phyloP scores from a whole-genome alignment of 164 flowering plant species.

The Chloranthus sessilifolius region DNA sequence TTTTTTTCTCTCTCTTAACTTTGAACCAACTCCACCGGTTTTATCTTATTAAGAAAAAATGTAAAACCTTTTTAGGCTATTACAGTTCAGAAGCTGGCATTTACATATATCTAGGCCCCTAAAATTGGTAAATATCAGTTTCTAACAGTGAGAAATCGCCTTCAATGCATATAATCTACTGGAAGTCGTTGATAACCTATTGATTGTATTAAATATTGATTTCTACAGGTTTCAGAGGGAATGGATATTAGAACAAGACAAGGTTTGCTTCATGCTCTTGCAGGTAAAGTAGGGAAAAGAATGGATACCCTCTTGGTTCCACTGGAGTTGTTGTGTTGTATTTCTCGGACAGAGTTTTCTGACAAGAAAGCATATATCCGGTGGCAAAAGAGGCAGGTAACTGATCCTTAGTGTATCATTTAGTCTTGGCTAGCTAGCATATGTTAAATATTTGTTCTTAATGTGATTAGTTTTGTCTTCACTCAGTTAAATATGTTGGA shows the following conservation, averaged over 20 bases:
- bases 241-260: slow-evolving; percentile 91
- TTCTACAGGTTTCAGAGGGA: slow-evolving; percentile 76
- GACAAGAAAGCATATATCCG: slow-evolving; percentile 85
- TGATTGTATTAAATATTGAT: too few species aligned
- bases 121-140: too few species aligned
- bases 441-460: background rate
- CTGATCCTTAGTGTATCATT: background rate
- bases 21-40: too few species aligned
- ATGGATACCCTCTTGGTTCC: slow-evolving; percentile 95
- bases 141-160: too few species aligned
- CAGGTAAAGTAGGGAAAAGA: slow-evolving; percentile 91
- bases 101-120: too few species aligned
- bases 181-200: too few species aligned
- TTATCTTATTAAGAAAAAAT: too few species aligned
- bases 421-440: slow-evolving; percentile 8
- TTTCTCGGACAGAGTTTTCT: slow-evolving; percentile 87
- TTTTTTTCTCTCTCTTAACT: too few species aligned
- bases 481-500: slow-evolving; percentile 84
- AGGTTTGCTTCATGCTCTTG: slow-evolving; percentile 83
- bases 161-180: too few species aligned
- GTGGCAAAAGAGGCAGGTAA: slow-evolving; percentile 99
- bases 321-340: slow-evolving; percentile 79
- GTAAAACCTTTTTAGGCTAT: too few species aligned
- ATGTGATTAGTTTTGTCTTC: slow-evolving; percentile 15
- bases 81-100: too few species aligned